Evolutionary conservation across 164 flowering plant species (phyloP), one percentile per base, ranked within the genome.

Genomic region (Tetrastigma voinierianum): DNA sequence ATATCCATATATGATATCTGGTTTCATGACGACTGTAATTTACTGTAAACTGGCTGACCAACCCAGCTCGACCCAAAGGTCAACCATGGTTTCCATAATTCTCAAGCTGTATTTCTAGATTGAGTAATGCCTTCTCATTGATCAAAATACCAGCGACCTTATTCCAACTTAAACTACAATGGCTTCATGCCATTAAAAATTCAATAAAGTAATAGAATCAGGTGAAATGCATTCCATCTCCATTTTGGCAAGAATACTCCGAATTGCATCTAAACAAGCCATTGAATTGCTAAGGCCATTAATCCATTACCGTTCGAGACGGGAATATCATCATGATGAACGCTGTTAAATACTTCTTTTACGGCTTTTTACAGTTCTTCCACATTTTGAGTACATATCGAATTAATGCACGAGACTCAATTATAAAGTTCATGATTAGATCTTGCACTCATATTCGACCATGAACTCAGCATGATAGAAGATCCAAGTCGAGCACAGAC

Each of bases 41-140:
- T 40, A 88, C 54, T 5, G 46, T 65, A 66, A 74, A 73, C 93
- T 80, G 54, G 95, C 93, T 80, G 13, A 93, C 19, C 3, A 48
- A 76, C 32, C 95, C 96, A 46, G 92, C 89, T 76, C 97, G 81
- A 45, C 81, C 86, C 24, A 86, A 66, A 91, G 89, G 74, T 91
- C 95, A 47, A 89, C 83, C 87, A 89, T 84, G 58, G 88, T 81
- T 81, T 46, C 97, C 97, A 64, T 86, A 91, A 69, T 91, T 93
- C 83, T 87, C 88, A 16, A 91, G 72, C 71, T 79, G 66, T 3
- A 90, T n/a, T n/a, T 93, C 72, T 81, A 70, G 66, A 91, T 79
- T 13, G 55, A 74, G 72, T 82, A 83, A 14, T 54, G 62, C 1
- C 25, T 75, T 24, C 51, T 67, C 97, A 91, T 89, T 1, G 19